Evolutionary conservation across 441 rosid genomes (phyloP).

Genomic region (Euphorbia celastroides): DNA sequence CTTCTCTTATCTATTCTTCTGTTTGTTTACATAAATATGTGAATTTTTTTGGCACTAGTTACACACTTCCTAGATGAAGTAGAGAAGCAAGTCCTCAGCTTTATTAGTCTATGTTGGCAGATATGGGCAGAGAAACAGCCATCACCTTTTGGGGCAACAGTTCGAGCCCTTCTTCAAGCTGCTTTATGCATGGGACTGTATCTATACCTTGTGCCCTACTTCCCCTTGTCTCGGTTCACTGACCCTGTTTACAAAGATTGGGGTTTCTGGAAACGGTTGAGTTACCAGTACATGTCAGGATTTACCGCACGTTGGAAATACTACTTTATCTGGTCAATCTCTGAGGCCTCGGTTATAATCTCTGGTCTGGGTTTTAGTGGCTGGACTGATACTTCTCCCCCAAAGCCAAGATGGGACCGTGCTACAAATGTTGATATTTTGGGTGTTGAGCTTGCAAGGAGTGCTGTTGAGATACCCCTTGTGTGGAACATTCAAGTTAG

Average conservation of each 20-base stretch:
- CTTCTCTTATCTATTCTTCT: constrained; percentile 13
- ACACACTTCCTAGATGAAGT: not conserved
- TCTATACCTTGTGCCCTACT: constrained; percentile 57
- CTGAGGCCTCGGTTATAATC: constrained; percentile 79
- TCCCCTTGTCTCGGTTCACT: constrained; percentile 58
- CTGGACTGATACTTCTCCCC: constrained; percentile 72
- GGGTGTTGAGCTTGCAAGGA: constrained; percentile 80
- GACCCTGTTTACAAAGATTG: constrained; percentile 76
- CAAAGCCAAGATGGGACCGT: constrained; percentile 79
- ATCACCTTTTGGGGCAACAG: constrained; percentile 52
- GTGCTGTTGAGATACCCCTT: constrained; percentile 76
- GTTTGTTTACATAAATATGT: constrained; percentile 13
- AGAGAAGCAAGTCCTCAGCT: not conserved
- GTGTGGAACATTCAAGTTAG: constrained; percentile 99
- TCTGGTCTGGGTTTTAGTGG: constrained; percentile 96
- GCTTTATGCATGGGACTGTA: constrained; percentile 76
- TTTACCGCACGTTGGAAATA: constrained; percentile 93
- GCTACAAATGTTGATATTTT: constrained; percentile 77
- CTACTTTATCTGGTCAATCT: constrained; percentile 94
- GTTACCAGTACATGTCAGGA: constrained; percentile 81
- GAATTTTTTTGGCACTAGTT: not conserved
- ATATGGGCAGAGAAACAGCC: constrained; percentile 56
- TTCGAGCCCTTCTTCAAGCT: constrained; percentile 73
- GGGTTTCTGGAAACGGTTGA: constrained; percentile 78
- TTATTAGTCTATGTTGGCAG: constrained; percentile 36